Percentiles rank a stretch among this genome's conserved stretches.
Conservation (phyloP, 2,329 filamentous ascomycete species). For the Trichoderma endophyticum region DNA sequence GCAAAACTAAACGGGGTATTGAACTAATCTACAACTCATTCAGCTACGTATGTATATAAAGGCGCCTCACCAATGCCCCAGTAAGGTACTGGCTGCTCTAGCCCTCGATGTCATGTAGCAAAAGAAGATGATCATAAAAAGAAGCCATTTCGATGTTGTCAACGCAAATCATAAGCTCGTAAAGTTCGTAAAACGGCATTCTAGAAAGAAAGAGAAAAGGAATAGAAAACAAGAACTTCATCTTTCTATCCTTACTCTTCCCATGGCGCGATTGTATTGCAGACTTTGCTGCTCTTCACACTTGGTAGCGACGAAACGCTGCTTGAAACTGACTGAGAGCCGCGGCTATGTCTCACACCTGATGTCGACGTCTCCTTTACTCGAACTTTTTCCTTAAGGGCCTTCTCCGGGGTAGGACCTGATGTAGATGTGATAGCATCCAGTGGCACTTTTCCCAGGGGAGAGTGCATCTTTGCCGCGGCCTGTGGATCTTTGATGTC, state of each 20-base stretch:
- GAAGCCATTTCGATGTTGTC: not conserved
- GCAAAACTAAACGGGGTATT: not conserved
- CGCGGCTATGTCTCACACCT: slow-evolving; percentile 26
- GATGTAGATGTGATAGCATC: slow-evolving; percentile 46
- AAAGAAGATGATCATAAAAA: not conserved
- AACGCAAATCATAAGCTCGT: slow-evolving; percentile 11
- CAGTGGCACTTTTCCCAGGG: slow-evolving; percentile 43
- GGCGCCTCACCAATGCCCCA: not conserved
- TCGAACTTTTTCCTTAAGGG: slow-evolving; percentile 34
- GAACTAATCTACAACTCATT: not conserved
- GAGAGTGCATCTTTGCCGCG: slow-evolving; percentile 45
- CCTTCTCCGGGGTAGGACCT: slow-evolving; percentile 47
- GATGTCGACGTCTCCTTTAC: slow-evolving; percentile 33
- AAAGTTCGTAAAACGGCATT: not conserved
- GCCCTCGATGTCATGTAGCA: not conserved
- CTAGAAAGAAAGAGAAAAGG: not conserved
- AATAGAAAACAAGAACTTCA: not conserved
- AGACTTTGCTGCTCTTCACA: slow-evolving; percentile 29
- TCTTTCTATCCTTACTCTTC: slow-evolving; percentile 21
- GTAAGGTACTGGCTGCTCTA: not conserved
- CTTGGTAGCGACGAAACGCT: slow-evolving; percentile 34
- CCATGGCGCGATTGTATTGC: slow-evolving; percentile 36
- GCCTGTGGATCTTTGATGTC: slow-evolving; percentile 42
- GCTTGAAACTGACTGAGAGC: slow-evolving; percentile 35
- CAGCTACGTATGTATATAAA: not conserved